Base-by-base conservation (phyloP, 2,329 filamentous ascomycete species). In the Verticillium nonalfalfae region DNA sequence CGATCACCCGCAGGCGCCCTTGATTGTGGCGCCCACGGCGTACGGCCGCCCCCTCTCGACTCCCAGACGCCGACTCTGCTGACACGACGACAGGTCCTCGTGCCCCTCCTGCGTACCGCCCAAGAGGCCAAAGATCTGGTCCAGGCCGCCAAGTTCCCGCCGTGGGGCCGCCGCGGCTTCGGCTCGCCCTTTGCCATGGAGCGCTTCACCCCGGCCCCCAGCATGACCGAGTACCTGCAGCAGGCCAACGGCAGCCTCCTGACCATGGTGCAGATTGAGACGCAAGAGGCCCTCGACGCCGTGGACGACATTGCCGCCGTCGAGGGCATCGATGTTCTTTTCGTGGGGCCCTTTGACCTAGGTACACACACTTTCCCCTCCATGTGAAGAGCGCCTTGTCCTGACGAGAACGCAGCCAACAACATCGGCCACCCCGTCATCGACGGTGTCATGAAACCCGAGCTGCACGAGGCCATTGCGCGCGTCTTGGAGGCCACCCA, bases 181-280 rank as follows among this genome's bases (percentile, higher is more conserved):
- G 84, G 83, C 3, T 85, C 82, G 15, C 82, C 83, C 6, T 82
- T 85, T 60, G 74, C 80, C 3, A 78, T 80, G 74, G 79, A 81
- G 61, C 76, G 77, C 36, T 84, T 83, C 68, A 69, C 72, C 40
- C 75, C 79, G 1, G 69, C 74, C 7, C 76, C 81, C n/a, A 78
- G 74, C 11, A 78, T 81, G 63, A 79, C 80, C 13, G 81, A 84
- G 63, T 86, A 86, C 64, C 77, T 85, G 58, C 78, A 83, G 66
- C 78, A 83, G 26, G 83, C 83, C 56, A 85, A 86, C 67, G 76
- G 79, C 9, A 78, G 79, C 35, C 76, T 89, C 26, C 70, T 89
- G 62, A 87, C 84, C 15, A 86, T 88, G 74, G 84, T 89, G 11
- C 87, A 89, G 71, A 89, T 90, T 59, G 87, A 90, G 74, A 89